phyloP scores from a whole-genome alignment of 225 moss, liverwort and hornwort species.

The Bryum argenteum region DNA sequence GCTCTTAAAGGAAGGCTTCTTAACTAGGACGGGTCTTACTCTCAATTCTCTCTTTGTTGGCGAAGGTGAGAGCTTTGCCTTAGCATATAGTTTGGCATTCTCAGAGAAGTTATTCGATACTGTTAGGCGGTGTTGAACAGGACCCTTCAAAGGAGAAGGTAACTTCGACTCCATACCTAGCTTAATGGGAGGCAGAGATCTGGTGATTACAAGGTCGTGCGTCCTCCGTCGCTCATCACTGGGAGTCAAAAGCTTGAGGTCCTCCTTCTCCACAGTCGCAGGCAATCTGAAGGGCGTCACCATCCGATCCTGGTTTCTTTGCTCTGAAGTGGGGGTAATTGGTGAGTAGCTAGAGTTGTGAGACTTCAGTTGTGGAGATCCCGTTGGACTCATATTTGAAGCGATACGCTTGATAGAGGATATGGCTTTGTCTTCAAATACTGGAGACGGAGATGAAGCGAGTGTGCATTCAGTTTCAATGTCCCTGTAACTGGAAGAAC shows the following conservation, averaged over 20 bases:
- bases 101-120: slow-evolving; percentile 51
- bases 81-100: slow-evolving; percentile 55
- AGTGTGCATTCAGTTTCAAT: slow-evolving; percentile 38
- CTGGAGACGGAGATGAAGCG: slow-evolving; percentile 45
- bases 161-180: slow-evolving; percentile 33
- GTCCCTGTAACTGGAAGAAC: slow-evolving; percentile 41
- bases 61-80: slow-evolving; percentile 36
- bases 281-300: slow-evolving; percentile 55
- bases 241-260: slow-evolving; percentile 31
- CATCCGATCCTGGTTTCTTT: slow-evolving; percentile 37
- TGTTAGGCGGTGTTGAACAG: slow-evolving; percentile 43
- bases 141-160: slow-evolving; percentile 31
- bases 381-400: slow-evolving; percentile 38
- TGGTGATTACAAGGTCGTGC: slow-evolving; percentile 57
- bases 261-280: slow-evolving; percentile 44
- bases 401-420: slow-evolving; percentile 51
- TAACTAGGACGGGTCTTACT: slow-evolving; percentile 35
- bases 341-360: slow-evolving; percentile 36
- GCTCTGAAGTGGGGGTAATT: slow-evolving; percentile 34
- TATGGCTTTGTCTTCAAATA: slow-evolving; percentile 60
- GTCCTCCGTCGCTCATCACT: slow-evolving; percentile 47
- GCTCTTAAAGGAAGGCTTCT: slow-evolving; percentile 29
- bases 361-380: slow-evolving; percentile 44
- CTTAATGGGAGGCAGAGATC: slow-evolving; percentile 52
- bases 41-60: slow-evolving; percentile 44